Evolutionary conservation across 345 rosid species (phyloP), one percentile per base, ranked within the genome.

Genomic region (Streptanthus diversifolius): DNA sequence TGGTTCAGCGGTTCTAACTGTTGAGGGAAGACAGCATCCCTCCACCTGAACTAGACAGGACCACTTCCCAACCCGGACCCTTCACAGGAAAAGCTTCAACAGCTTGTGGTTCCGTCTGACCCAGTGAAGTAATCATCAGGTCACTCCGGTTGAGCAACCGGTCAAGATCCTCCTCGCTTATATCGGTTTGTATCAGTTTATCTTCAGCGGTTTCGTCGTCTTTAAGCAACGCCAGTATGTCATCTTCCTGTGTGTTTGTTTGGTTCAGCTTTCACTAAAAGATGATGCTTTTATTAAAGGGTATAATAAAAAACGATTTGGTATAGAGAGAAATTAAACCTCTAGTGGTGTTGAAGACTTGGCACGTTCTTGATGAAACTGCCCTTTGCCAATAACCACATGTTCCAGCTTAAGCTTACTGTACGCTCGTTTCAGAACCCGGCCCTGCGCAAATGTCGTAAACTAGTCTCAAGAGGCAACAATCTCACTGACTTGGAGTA

Each of bases 1-100:
- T 35, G 27, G 15, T 3, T 35, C 14, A 6, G 35, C 49, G 25
- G 21, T 21, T 13, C 69, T 76, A 93, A 75, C 93, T 85, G 77
- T 82, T 87, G 64, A 93, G 90, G 6, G 96, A 85, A 1, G 98
- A 87, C 4, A 93, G 90, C 86, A 91, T 69, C 57, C 96, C 91
- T 45, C 95, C 93, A 7, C 81, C 66, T 11, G 89, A 81, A 11
- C 82, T 82, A 8, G 96, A 90, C 56, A 85, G n/a, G 18, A 93
- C 97, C 74, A 88, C 96, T 86, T 93, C 98, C 98, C 97, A 93
- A 35, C 97, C 98, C 8, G 98, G 97, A 22, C 99, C 99, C 66
- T 87, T 87, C 61, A 84, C 83, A 4, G 97, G 96, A 44, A 80
- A 39, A 6, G 77, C 65, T 40, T 69, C 68, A 55, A 11, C 51